Base-by-base conservation (phyloP, 2,329 filamentous ascomycete genomes). In the Fusarium torreyae region DNA sequence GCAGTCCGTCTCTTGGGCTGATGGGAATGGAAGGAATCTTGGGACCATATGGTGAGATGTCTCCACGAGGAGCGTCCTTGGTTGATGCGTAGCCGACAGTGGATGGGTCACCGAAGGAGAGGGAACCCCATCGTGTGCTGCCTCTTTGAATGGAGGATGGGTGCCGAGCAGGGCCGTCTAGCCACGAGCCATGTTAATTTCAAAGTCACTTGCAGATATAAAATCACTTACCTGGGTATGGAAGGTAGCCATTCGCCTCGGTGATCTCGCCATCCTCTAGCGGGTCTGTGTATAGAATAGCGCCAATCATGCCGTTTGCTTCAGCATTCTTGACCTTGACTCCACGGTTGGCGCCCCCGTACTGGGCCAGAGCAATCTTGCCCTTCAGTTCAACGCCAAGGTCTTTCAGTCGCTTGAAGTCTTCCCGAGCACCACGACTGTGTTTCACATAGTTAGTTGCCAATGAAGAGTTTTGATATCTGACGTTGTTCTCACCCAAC, bases 91-190 rank as follows among this genome's bases (percentile, higher is more conserved):
- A 71, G 17, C 69, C 69, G 11, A 71, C 48, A 8, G 69, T 71
- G 9, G 69, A 71, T 15, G 69, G 69, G 2, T 71, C 69, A 0
- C 69, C 69, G 11, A 71, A 71, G 4, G 69, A 71, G 8, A 71
- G 54, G 0, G 69, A 71, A 1, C 62, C 62, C 68, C 69, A 71
- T 3, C 68, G 51, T 1, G 67, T 71, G 34, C 68, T 71, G 0
- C 69, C 68, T 57, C 69, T 33, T 11, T 71, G 69, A 6, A 71
- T 71, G 5, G 66, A 22, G 2, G 69, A 71, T 2, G 69, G 68
- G 10, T 71, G 61, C 1, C 69, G 49, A 10, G 69, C 67, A 24
- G 67, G 67, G 7, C 67, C 67, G 3, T 69, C 67, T 69, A 4
- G 8, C 17, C 3, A 1, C 9, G 3, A 5, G 0, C 11, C 31